A percentile compares a stretch with the other conserved stretches of the same genome.
phyloP scores from a whole-genome alignment of 495 filamentous ascomycete genomes.

The Daldinia decipiens region DNA sequence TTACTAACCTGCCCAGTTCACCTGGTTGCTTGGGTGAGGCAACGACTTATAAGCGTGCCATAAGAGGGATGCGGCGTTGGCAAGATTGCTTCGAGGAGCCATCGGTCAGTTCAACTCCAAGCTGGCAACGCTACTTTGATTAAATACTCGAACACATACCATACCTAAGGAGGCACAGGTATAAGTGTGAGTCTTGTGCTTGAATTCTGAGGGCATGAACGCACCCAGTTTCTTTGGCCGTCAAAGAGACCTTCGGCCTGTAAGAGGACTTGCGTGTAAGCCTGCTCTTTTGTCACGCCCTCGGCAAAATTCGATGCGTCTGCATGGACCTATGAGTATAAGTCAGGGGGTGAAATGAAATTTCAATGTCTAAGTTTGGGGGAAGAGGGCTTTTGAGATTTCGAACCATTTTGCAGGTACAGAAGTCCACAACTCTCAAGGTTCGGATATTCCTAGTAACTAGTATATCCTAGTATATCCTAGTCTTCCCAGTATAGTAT shows the following conservation, averaged over 20 bases:
- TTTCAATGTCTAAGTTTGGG: not conserved
- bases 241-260: conserved; percentile 76
- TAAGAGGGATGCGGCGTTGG: conserved; percentile 84
- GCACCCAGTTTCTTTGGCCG: conserved; percentile 89
- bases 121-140: not conserved
- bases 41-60: conserved; percentile 87
- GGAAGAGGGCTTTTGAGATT: not conserved
- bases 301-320: conserved; percentile 80
- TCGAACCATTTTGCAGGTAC: conserved; percentile 23
- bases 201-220: conserved; percentile 32
- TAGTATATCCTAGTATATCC: no score
- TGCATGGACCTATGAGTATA: conserved; percentile 76
- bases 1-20: conserved; percentile 84
- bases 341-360: conserved; percentile 14
- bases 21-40: conserved; percentile 72
- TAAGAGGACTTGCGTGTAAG: conserved; percentile 78
- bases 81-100: conserved; percentile 71
- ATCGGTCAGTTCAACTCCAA: conserved; percentile 9
- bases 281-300: conserved; percentile 74
- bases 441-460: no score
- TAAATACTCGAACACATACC: conserved; percentile 42
- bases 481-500: not conserved
- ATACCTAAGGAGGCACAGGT: conserved; percentile 26
- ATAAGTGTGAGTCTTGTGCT: conserved; percentile 10
- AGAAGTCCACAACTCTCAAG: not conserved